phyloP scores from a whole-genome alignment of 2,329 filamentous ascomycete species.

The Penicillium sp. region DNA sequence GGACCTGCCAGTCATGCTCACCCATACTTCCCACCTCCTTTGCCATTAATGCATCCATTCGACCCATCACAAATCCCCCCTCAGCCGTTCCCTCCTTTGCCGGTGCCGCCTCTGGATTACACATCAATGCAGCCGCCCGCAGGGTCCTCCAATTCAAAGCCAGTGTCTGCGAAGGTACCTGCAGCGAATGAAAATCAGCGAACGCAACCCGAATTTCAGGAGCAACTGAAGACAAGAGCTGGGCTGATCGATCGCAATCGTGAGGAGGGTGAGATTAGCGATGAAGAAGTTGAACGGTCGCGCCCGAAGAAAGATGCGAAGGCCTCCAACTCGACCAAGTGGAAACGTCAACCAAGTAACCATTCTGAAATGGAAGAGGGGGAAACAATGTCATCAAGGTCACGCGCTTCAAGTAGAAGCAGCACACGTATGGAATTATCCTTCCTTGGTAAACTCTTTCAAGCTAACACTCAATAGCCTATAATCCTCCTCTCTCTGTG shows the following conservation, averaged over 20 bases:
- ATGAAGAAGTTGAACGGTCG: constrained; percentile 54
- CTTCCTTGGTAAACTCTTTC: not conserved
- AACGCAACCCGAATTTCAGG: not conserved
- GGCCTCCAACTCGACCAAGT: not conserved
- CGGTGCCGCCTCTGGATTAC: constrained; percentile 23
- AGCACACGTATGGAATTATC: constrained; percentile 31
- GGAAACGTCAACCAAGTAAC: not conserved
- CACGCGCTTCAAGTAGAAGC: constrained; percentile 21
- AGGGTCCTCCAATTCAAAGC: constrained; percentile 12
- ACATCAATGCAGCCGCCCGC: constrained; percentile 21
- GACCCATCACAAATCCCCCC: constrained; percentile 31
- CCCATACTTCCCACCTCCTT: constrained; percentile 29
- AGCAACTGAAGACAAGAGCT: constrained; percentile 23
- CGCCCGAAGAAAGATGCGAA: not conserved
- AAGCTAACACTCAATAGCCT: constrained; percentile 31
- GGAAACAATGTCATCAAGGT: constrained; percentile 22
- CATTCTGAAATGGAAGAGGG: constrained; percentile 26
- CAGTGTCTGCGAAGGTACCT: not conserved
- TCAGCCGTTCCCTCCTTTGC: constrained; percentile 35
- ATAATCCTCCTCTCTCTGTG: constrained; percentile 34
- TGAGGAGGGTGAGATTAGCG: constrained; percentile 78
- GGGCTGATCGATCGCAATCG: constrained; percentile 39
- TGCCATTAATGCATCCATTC: constrained; percentile 34
- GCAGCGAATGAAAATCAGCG: not conserved
- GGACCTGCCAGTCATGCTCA: constrained; percentile 27